These are phyloP conservation scores for Athelia psychrophila DNA, from an alignment of 1,284 basidiomycete species.

Conservation along the genomic window DNA sequence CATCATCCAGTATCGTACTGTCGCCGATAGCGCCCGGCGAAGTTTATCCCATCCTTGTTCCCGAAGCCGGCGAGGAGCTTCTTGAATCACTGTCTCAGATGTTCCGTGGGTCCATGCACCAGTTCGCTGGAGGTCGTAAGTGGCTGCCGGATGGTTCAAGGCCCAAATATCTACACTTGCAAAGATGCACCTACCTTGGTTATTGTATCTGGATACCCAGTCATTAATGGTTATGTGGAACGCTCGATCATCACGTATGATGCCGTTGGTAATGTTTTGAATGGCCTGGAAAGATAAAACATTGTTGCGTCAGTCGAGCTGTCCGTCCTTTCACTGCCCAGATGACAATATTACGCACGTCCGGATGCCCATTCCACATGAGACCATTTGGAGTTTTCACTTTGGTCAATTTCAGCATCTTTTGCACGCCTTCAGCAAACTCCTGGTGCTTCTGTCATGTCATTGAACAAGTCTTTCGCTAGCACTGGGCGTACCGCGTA, in stretches of 20 bases:
- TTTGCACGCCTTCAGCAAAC: constrained; percentile 24
- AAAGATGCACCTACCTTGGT: constrained; percentile 33
- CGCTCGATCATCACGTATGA: constrained; percentile 31
- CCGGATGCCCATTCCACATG: background rate
- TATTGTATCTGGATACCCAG: constrained; percentile 27
- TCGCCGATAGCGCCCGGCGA: constrained; percentile 33
- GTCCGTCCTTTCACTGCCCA: background rate
- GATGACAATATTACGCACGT: constrained; percentile 2
- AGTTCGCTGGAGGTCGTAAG: constrained; percentile 21
- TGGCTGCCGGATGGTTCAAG: constrained; percentile 22
- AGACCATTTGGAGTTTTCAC: background rate
- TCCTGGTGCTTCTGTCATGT: constrained; percentile 15
- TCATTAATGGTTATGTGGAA: constrained; percentile 25
- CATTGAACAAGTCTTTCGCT: background rate
- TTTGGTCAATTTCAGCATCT: constrained; percentile 17
- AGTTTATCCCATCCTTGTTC: constrained; percentile 35
- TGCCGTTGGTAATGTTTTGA: constrained; percentile 23
- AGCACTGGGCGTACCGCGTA: constrained; percentile 17
- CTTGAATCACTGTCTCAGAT: constrained; percentile 25
- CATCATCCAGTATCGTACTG: constrained; percentile 38
- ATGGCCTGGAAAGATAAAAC: constrained; percentile 23
- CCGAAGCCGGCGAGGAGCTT: constrained; percentile 28
- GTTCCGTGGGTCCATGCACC: constrained; percentile 29
- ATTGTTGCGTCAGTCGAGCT: no score
- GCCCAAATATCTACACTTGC: no score